phyloP scores from a whole-genome alignment of 805 yeast species.

The Lipomyces orientalis region DNA sequence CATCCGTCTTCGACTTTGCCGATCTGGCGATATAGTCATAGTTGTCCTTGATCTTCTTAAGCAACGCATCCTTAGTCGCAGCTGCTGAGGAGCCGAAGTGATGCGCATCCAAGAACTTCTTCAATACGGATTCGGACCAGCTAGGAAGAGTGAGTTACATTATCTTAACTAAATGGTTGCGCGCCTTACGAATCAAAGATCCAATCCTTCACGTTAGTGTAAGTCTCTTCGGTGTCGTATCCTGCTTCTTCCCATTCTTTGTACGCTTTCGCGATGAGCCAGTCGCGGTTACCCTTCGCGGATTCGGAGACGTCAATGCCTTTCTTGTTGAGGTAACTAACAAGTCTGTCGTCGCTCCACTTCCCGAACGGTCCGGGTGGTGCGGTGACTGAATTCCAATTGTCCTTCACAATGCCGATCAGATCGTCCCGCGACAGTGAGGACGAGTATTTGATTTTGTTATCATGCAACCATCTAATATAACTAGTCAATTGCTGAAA shows the following conservation, averaged over 20 bases:
- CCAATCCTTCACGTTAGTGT: conserved; percentile 25
- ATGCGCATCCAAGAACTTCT: conserved; percentile 25
- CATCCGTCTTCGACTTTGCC: conserved; percentile 7
- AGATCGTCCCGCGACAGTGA: conserved; percentile 30
- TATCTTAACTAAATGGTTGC: not conserved
- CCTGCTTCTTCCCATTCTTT: conserved; percentile 21
- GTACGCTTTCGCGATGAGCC: conserved; percentile 25
- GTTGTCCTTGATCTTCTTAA: conserved; percentile 29
- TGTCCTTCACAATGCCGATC: conserved; percentile 31
- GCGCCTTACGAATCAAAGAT: conserved; percentile 24
- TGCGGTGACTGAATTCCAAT: conserved; percentile 29
- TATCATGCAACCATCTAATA: conserved; percentile 28
- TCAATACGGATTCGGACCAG: conserved; percentile 32
- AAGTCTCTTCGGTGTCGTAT: conserved; percentile 16
- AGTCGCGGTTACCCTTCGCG: conserved; percentile 25
- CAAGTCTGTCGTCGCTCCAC: conserved; percentile 30
- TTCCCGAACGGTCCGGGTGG: conserved; percentile 23
- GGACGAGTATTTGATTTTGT: conserved; percentile 18
- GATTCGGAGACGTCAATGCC: conserved; percentile 25
- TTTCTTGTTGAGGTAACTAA: conserved; percentile 16
- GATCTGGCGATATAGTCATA: conserved; percentile 28
- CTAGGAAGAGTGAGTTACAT: not conserved
- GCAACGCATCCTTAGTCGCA: conserved; percentile 22
- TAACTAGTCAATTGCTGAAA: not conserved
- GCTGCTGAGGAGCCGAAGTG: conserved; percentile 20